These are phyloP conservation scores for Hypoxylon sp. DNA, from an alignment of 2,329 filamentous ascomycete genomes.

Conservation along the genomic window DNA sequence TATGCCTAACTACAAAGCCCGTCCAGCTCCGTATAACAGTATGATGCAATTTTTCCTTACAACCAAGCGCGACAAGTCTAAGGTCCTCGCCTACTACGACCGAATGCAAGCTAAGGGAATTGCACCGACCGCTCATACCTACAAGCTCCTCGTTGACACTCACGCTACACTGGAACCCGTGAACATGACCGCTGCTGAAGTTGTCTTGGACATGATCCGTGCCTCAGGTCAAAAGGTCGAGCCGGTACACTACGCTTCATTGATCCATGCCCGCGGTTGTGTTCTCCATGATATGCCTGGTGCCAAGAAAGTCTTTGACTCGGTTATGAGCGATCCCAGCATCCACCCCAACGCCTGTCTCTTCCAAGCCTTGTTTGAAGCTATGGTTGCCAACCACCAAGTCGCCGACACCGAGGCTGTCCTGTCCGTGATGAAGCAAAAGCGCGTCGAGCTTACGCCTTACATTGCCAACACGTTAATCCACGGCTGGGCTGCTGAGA, in stretches of 20 bases:
- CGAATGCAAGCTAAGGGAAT: conserved; percentile 91
- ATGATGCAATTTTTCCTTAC: conserved; percentile 99
- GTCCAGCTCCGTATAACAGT: conserved; percentile 96
- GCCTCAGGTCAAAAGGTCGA: conserved; percentile 79
- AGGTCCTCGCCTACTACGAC: conserved; percentile 94
- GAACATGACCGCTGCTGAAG: conserved; percentile 86
- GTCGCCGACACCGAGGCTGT: conserved; percentile 79
- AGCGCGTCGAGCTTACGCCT: conserved; percentile 84
- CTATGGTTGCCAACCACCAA: conserved; percentile 93
- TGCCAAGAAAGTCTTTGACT: conserved; percentile 82
- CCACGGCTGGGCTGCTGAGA: conserved; percentile 90
- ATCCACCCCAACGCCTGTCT: conserved; percentile 82
- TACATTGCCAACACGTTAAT: conserved; percentile 99
- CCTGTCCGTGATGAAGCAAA: conserved; percentile 76
- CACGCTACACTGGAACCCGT: conserved; percentile 93
- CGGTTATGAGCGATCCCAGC: conserved; percentile 72
- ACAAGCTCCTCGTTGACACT: conserved; percentile 95
- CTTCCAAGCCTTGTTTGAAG: conserved; percentile 96
- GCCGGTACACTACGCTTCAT: conserved; percentile 92
- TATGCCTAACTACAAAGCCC: conserved; percentile 98
- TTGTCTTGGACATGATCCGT: conserved; percentile 81
- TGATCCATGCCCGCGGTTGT: conserved; percentile 96
- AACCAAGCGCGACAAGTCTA: conserved; percentile 93
- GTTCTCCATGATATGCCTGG: conserved; percentile 90
- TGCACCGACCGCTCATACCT: conserved; percentile 91